Conservation (phyloP, 140 eudicot genomes). For the Ambrosia hybrid region DNA sequence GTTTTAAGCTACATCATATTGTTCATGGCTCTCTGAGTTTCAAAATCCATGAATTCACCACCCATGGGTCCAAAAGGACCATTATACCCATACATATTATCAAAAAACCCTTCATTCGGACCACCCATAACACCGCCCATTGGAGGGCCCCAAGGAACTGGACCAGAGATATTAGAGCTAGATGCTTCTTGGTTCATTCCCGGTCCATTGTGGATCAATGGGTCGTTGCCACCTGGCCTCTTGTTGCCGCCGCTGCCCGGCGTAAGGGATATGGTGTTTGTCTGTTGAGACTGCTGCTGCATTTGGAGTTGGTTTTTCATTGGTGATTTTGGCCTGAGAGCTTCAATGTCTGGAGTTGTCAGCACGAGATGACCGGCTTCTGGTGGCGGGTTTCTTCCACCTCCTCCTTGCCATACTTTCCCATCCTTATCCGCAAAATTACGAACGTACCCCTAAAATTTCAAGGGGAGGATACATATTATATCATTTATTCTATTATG, state of each 20-base stretch:
- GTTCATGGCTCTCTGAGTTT: slow-evolving; percentile 68
- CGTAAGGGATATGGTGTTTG: slow-evolving; percentile 66
- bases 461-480: background rate
- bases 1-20: slow-evolving; percentile 46
- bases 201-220: slow-evolving; percentile 45
- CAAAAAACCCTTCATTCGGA: slow-evolving; percentile 44
- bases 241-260: slow-evolving; percentile 43
- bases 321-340: slow-evolving; percentile 94
- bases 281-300: slow-evolving; percentile 62
- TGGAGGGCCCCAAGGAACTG: slow-evolving; percentile 73
- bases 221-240: slow-evolving; percentile 61
- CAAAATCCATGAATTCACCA: slow-evolving; percentile 65
- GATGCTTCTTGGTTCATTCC: slow-evolving; percentile 73
- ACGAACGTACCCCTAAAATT: slow-evolving; percentile 55
- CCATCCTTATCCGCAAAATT: slow-evolving; percentile 89
- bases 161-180: slow-evolving; percentile 47
- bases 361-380: slow-evolving; percentile 90
- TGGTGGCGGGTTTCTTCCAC: slow-evolving; percentile 97
- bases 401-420: slow-evolving; percentile 96
- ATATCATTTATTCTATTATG: background rate
- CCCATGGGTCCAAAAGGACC: slow-evolving; percentile 53
- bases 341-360: slow-evolving; percentile 88
- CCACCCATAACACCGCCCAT: slow-evolving; percentile 22
- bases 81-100: slow-evolving; percentile 68
- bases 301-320: slow-evolving; percentile 95